Evolutionary conservation across 1,139 yeast genomes (phyloP), one percentile per base, ranked within the genome.

Genomic region (Taphrina pruni): DNA sequence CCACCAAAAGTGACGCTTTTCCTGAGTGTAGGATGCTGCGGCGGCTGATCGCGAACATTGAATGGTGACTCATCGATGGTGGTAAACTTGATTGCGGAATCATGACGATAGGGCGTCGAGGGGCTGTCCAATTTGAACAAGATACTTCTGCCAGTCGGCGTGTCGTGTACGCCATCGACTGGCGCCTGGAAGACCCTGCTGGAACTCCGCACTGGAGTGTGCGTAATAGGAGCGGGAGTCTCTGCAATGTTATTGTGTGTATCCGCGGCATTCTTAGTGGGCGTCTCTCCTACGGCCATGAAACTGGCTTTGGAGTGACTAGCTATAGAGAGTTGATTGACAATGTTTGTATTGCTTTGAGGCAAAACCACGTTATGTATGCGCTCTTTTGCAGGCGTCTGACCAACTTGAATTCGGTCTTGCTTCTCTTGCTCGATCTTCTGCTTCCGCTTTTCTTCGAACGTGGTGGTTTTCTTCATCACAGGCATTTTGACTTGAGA

Each of bases 281-380:
- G 67, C 9, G 67, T 64, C 61, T 64, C 61, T 20, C 43, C 61
- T 32, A 64, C 35, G 1, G 61, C 60, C 67, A 64, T 64, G 48
- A 64, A 64, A 17, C 55, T 55, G 11, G 67, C 67, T 21, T 64
- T 64, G 5, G 67, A 64, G 21, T 54, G 39, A 9, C 50, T 43
- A 17, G 50, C 54, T 5, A 57, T 57, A 8, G 52, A 36, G n/a
- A 64, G 43, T 17, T 64, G 60, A 1, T 45, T 32, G 12, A 57
- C 56, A 14, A 52, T 11, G 14, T 12, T 38, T n/a, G 54, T 12
- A n/a, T 45, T 17, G 7, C 14, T 58, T 11, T n/a, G 8, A 12
- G 54, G 32, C 12, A 38, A 35, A 11, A 3, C n/a, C 46, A 26
- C 9, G 1, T 26, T 58, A 4, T 61, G 66, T 8, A 14, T 9